Conservation (phyloP, 305 asterid species). For the Rubia peregrina region DNA sequence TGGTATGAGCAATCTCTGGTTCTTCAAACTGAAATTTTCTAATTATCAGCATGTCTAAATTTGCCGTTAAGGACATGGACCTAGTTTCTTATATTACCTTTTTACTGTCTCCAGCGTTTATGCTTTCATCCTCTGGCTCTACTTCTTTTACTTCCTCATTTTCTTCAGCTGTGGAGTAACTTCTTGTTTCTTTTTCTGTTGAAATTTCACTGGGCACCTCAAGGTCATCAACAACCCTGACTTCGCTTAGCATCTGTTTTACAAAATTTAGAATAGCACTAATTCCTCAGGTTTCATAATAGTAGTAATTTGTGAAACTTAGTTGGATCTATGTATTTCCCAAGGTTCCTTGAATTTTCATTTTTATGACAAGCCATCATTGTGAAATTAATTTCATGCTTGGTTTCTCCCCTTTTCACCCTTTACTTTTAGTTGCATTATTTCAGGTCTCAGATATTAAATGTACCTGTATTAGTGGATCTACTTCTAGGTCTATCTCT, state of each 20-base stretch:
- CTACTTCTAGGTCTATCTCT: background rate
- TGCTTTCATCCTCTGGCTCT: no score
- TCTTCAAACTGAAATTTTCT: background rate
- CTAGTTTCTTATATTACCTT: background rate
- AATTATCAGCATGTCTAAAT: background rate
- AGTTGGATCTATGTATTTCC: background rate
- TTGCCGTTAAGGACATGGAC: background rate
- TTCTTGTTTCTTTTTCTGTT: background rate
- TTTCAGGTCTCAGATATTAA: background rate
- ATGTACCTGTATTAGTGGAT: background rate
- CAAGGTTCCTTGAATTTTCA: background rate
- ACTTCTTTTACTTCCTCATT: no score
- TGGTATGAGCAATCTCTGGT: background rate
- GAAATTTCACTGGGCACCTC: background rate
- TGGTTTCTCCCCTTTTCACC: no score
- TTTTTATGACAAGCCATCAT: background rate
- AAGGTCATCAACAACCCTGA: no score
- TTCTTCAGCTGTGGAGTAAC: background rate
- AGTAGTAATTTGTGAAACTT: background rate
- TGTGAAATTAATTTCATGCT: background rate
- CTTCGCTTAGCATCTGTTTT: constrained; percentile 7
- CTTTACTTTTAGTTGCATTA: background rate
- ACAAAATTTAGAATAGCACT: background rate
- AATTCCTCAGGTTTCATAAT: background rate
- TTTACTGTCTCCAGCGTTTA: background rate